A percentile compares a stretch with the other conserved stretches of the same genome.
phyloP scores from a whole-genome alignment of 768 basidiomycete species.

The Polyporus arcularius region DNA sequence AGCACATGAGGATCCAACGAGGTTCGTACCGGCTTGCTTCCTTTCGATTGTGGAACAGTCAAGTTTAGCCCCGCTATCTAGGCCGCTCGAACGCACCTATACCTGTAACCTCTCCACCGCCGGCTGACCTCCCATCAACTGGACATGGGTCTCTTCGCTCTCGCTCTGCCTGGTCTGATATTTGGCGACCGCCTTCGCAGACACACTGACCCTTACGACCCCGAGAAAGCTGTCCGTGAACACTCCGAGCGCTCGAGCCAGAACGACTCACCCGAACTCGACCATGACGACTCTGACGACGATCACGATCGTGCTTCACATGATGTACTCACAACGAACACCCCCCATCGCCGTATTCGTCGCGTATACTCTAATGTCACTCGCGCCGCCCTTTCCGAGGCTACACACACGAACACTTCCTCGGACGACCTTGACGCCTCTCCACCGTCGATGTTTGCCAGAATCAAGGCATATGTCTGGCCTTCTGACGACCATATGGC shows the following conservation, averaged over 20 bases:
- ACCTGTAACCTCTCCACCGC: neutral
- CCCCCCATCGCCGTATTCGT: neutral
- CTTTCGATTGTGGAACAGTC: neutral
- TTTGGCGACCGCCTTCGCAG: neutral
- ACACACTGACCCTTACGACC: neutral
- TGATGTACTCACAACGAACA: neutral
- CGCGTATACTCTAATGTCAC: constrained; percentile 1
- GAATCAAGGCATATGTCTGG: constrained; percentile 15
- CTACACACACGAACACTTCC: neutral
- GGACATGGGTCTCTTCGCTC: neutral
- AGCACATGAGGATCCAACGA: neutral
- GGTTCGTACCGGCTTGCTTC: neutral
- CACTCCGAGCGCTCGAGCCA: neutral
- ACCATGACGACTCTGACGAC: neutral
- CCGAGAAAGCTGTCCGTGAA: constrained; percentile 3
- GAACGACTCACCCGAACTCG: neutral
- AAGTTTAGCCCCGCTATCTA: neutral
- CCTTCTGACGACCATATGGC: constrained; percentile 5
- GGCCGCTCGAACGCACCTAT: neutral
- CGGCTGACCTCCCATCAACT: neutral
- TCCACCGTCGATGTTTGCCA: neutral
- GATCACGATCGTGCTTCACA: neutral
- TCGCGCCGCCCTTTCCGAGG: neutral
- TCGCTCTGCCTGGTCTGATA: neutral
- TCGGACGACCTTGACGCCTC: constrained; percentile 3